These are phyloP conservation scores for Dioszegia crocea DNA, from an alignment of 768 basidiomycete genomes.

Conservation along the genomic window DNA sequence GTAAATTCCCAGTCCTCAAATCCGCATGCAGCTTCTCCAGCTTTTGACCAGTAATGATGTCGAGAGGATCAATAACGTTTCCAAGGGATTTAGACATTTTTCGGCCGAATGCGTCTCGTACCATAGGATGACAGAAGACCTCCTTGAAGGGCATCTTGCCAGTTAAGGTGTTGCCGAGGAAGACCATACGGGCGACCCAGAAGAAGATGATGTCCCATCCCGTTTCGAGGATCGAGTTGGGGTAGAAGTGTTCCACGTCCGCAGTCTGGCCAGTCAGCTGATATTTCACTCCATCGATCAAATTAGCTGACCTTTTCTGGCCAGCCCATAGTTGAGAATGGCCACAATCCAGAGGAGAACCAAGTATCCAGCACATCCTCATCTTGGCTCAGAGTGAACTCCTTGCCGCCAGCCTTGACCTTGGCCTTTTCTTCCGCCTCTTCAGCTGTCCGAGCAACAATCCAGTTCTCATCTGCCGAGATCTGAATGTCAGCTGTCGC, in stretches of 20 bases:
- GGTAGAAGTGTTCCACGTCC: conserved; percentile 79
- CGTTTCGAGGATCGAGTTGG: conserved; percentile 84
- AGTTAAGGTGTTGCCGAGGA: conserved; percentile 84
- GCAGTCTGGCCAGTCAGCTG: conserved; percentile 56
- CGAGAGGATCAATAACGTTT: conserved; percentile 94
- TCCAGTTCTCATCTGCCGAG: conserved; percentile 78
- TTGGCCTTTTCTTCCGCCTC: conserved; percentile 69
- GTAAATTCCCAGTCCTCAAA: conserved; percentile 83
- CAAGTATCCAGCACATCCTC: conserved; percentile 98
- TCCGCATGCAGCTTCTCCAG: conserved; percentile 80
- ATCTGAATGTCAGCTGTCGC: conserved; percentile 48
- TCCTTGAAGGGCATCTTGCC: conserved; percentile 89
- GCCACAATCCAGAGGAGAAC: conserved; percentile 98
- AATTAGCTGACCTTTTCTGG: conserved; percentile 66
- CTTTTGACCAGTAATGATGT: conserved; percentile 79
- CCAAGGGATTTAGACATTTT: conserved; percentile 99
- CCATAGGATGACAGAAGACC: conserved; percentile 96
- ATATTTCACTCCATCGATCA: neutral
- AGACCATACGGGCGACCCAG: conserved; percentile 98
- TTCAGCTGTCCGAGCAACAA: conserved; percentile 79
- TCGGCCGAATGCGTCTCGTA: conserved; percentile 94
- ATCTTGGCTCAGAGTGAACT: conserved; percentile 81
- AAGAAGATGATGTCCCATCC: conserved; percentile 99
- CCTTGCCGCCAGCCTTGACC: conserved; percentile 60
- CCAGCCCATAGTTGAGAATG: conserved; percentile 96